phyloP scores from a whole-genome alignment of 345 rosid species.

The Syzygium jambos region DNA sequence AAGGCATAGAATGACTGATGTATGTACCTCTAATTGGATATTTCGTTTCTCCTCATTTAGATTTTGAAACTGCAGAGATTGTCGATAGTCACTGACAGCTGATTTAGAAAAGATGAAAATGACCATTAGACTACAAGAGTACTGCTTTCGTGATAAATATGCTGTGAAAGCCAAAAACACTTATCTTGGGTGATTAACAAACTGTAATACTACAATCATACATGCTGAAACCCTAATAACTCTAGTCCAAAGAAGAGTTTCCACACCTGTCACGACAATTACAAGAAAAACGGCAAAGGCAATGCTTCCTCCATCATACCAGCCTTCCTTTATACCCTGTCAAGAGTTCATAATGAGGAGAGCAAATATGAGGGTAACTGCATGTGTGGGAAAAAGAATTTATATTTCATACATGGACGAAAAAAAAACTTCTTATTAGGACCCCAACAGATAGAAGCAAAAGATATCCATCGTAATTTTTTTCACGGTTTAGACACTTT shows the following conservation, averaged over 20 bases:
- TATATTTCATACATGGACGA: background rate
- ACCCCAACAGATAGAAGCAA: background rate
- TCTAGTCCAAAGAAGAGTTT: background rate
- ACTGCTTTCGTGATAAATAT: background rate
- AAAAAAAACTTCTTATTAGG: background rate
- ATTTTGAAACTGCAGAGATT: slow-evolving; percentile 97
- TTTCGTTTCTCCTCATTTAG: slow-evolving; percentile 89
- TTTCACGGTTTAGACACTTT: background rate
- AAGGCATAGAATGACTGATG: background rate
- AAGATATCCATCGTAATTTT: background rate
- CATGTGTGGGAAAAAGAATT: background rate
- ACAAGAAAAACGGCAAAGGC: slow-evolving; percentile 92
- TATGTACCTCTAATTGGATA: slow-evolving; percentile 85
- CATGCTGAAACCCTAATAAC: background rate
- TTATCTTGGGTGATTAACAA: background rate
- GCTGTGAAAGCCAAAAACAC: background rate
- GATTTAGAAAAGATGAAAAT: background rate
- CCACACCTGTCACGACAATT: slow-evolving; percentile 81
- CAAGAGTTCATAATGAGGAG: background rate
- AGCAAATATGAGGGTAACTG: background rate
- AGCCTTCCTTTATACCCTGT: slow-evolving; percentile 86
- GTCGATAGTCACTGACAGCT: slow-evolving; percentile 98
- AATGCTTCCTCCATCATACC: slow-evolving; percentile 99
- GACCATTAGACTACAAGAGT: background rate
- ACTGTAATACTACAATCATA: background rate